Evolutionary conservation across 495 filamentous ascomycete species (phyloP).

Genomic region (Penicillium bialowiezense): DNA sequence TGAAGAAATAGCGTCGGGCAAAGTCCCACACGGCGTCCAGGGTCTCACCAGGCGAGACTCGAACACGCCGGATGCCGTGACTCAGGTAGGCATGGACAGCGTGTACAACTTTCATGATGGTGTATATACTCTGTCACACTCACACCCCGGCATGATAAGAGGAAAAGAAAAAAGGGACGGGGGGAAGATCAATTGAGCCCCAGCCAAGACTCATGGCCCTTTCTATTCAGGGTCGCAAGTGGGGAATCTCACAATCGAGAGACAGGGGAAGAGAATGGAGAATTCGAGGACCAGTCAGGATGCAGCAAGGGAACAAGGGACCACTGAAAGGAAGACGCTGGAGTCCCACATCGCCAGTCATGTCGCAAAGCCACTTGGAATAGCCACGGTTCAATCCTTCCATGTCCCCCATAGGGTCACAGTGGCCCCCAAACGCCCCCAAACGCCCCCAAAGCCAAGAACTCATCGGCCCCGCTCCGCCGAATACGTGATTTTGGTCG

Average conservation of each 20-base stretch:
- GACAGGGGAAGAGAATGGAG: not conserved
- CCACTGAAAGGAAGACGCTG: not conserved
- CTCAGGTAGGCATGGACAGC: slow-evolving; percentile 10
- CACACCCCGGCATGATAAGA: not conserved
- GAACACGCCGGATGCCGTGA: slow-evolving; percentile 11
- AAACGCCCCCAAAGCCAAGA: not conserved
- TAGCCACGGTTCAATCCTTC: no score
- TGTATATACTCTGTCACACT: not conserved
- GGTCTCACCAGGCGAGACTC: slow-evolving; percentile 18
- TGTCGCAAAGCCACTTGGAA: no score
- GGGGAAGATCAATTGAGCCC: not conserved
- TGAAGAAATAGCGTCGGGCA: slow-evolving; percentile 37
- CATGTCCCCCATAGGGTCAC: not conserved
- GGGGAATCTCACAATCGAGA: not conserved
- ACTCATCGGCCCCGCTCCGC: not conserved
- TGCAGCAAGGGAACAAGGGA: not conserved
- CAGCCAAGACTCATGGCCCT: not conserved
- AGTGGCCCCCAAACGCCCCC: not conserved
- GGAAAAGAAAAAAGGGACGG: not conserved
- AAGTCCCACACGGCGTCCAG: slow-evolving; percentile 33
- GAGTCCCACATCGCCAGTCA: no score
- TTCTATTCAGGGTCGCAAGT: not conserved
- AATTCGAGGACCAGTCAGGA: not conserved
- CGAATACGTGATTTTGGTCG: slow-evolving; percentile 1
- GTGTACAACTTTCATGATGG: slow-evolving; percentile 15